Evolutionary conservation across 257 asterid species (phyloP), one percentile per base, ranked within the genome.

Genomic region (Nicotiana knightiana): DNA sequence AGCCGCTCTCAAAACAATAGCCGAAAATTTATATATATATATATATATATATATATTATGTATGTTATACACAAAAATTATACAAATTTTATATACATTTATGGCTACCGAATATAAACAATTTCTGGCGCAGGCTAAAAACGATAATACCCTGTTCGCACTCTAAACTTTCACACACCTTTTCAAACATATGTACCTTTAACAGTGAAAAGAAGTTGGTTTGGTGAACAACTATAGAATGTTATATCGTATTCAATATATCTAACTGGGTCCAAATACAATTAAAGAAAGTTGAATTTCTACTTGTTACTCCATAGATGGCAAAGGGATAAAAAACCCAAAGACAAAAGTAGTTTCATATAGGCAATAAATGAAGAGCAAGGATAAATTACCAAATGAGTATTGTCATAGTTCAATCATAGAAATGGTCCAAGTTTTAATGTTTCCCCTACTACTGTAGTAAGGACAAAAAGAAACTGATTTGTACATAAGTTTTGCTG

Each of bases 341-440:
- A 46, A 57, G 13, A 71, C 13, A 71, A 12, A 71, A 71, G 78
- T 71, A 71, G 59, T 46, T 46, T 71, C 8, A 24, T 46, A 12
- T 71, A 71, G 24, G 24, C 32, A 67, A 73, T 61, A 73, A 81
- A 75, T 54, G 82, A 64, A 76, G 81, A 28, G 21, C 66, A 81
- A 43, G 15, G 15, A 43, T 84, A 68, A 78, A 65, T 64, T 53
- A 55, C 68, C 26, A 63, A 32, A 35, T 37, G 37, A 26, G 62
- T 61, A 77, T 77, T 58, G 7, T 33, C 83, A 37, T 53, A 58
- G 61, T 15, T 67, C 75, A 67, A 83, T 83, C 64, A 39, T 78
- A 66, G 28, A 65, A 26, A 35, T 32, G 15, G 43, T 55, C 83
- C 55, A 39, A 55, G 9, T 11, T 53, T 78, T n/a, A 0, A 0